Evolutionary conservation across 2,329 filamentous ascomycete genomes (phyloP), one percentile per base, ranked within the genome.

Genomic region (Colletotrichum sp.): DNA sequence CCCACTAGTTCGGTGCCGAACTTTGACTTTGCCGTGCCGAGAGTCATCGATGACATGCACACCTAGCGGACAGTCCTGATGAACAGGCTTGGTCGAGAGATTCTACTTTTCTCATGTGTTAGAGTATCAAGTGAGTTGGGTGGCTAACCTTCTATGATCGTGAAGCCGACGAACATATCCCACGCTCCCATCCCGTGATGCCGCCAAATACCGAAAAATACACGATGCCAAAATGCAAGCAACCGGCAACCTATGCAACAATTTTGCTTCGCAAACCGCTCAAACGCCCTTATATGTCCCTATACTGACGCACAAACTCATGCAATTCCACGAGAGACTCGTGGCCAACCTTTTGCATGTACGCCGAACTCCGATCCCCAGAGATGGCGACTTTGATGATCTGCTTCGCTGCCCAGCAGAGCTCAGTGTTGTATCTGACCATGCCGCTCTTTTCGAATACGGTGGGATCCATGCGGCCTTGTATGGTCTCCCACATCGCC

Each of bases 401-500:
- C 58, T 70, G 66, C 28, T 52, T 68, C 13, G 70, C 65, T 18
- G 48, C 72, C 65, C 66, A 75, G 58, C 71, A 78, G 6, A 77
- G 62, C 43, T 79, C 75, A n/a, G 34, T 64, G n/a, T 73, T 75
- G 52, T 78, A 68, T 32, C 65, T 48, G 13, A 72, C 66, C 32
- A 77, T 64, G 4, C 70, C 71, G 8, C 52, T 52, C 27, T 60
- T 67, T n/a, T 73, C 64, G 3, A 76, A 60, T 2, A 28, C n/a
- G 1, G 34, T 56, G 3, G 66, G 55, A 15, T 66, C 73, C 15
- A 76, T 36, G 2, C 52, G 36, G 25, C 34, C 12, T 6, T 61
- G 65, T 2, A 70, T 43, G 12, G 64, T 56, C 2, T 70, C 76
- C 78, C 79, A 80, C 30, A 80, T 76, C 28, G 64, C 32, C 52